phyloP scores from a whole-genome alignment of 1,139 yeast species.

The Nakaseomyces nivariensis region DNA sequence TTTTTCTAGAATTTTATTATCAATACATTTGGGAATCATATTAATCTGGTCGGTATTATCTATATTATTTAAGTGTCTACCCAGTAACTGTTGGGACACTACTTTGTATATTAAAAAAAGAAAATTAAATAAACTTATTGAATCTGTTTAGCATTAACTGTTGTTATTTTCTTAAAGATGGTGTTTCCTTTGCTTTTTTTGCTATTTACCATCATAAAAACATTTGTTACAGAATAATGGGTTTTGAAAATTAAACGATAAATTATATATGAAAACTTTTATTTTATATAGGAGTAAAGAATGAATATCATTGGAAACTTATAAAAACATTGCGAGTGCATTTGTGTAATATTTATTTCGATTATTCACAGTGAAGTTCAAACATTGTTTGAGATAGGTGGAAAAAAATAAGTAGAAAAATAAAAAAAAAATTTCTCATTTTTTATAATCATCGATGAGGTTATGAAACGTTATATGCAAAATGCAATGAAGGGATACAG shows the following conservation, averaged over 20 bases:
- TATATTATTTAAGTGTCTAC: neutral
- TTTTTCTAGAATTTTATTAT: neutral
- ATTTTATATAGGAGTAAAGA: neutral
- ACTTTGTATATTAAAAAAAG: neutral
- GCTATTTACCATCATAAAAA: too few relatives aligned
- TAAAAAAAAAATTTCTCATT: neutral
- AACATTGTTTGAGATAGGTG: too few relatives aligned
- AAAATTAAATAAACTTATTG: neutral
- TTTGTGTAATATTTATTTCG: too few relatives aligned
- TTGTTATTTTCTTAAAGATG: too few relatives aligned
- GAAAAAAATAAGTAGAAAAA: too few relatives aligned
- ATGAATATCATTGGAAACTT: neutral
- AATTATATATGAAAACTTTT: too few relatives aligned
- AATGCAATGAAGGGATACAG: neutral
- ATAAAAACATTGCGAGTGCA: too few relatives aligned
- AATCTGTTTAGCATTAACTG: neutral
- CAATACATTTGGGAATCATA: neutral
- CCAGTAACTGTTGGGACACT: neutral
- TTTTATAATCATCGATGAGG: neutral
- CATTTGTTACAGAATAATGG: too few relatives aligned
- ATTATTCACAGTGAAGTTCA: too few relatives aligned
- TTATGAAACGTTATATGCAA: neutral
- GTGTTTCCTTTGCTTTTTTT: too few relatives aligned
- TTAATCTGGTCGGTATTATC: neutral
- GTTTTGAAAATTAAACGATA: too few relatives aligned